These are phyloP conservation scores for Solanum rostratum DNA, from an alignment of 257 asterid genomes.

Conservation along the genomic window DNA sequence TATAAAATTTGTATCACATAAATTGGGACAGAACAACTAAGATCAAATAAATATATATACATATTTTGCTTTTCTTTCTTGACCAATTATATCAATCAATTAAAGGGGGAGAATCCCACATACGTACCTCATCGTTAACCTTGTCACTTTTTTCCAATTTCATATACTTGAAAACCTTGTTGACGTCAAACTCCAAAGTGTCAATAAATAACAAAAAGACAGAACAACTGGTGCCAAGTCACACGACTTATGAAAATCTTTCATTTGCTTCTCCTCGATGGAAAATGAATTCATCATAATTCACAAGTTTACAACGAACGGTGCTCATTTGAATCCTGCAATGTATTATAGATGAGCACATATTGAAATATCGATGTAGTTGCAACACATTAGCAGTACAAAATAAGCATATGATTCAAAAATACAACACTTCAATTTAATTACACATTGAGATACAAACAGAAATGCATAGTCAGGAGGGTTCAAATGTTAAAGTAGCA, in stretches of 20 bases:
- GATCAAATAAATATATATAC: not conserved
- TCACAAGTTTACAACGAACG: not conserved
- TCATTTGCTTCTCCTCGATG: not conserved
- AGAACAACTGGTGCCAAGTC: not conserved
- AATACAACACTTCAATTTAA: not conserved
- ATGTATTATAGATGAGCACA: not conserved
- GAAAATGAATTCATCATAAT: not conserved
- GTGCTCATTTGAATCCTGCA: not conserved
- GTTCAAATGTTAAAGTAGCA: not conserved
- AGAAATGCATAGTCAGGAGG: not conserved
- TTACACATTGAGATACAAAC: not conserved
- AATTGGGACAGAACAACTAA: not conserved
- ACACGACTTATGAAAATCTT: not conserved
- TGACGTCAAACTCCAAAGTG: too few relatives aligned
- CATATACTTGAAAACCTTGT: not conserved
- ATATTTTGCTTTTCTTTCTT: not conserved
- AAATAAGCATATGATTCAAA: not conserved
- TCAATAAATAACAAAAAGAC: not conserved
- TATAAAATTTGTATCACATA: not conserved
- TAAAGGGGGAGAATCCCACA: not conserved
- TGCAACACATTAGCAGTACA: not conserved
- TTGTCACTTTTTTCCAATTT: not conserved
- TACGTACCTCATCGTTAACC: not conserved
- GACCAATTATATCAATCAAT: not conserved
- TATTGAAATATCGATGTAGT: not conserved